Base-by-base conservation (phyloP, 2,329 filamentous ascomycete species). In the Cordyceps farinosa region DNA sequence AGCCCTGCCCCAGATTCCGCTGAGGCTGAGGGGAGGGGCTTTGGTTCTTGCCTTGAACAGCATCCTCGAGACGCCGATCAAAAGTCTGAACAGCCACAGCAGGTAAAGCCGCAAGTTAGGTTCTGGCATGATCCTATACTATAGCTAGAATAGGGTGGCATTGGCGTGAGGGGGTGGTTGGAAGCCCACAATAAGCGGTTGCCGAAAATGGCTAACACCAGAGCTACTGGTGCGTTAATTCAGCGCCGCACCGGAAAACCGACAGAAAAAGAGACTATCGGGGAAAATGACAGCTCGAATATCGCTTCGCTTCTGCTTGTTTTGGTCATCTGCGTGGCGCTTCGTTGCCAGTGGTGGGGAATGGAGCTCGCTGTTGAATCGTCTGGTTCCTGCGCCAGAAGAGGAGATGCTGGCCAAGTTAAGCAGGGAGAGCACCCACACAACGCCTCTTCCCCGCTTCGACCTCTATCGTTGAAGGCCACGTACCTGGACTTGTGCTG, bases 361-460 rank as follows among this genome's bases (percentile, higher is more conserved):
- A 30, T 32, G 30, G n/a, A 11, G 44, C 22, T 22, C 22, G 22
- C 22, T 36, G 42, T 36, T 27, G 55, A 29, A 47, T 15, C 30
- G 55, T 17, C 45, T 42, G 50, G 52, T 62, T 44, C 60, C 60
- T 63, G 61, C 53, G 44, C 51, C 52, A 42, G 32, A 27, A 29
- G 36, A 22, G 34, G 38, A 17, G 30, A 45, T 38, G 59, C 59
- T 47, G n/a, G 42, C 52, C 61, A 63, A 63, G 53, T 63, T 63
- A 63, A 51, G 61, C 61, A 57, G 61, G 61, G 61, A 63, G 52
- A 61, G 56, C 32, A 58, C 55, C 7, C 27, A 38, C 29, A 44
- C 29, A 59, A 59, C 8, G 56, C 58, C 38, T 61, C 48, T 44
- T 44, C 48, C 38, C 48, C 48, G 48, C 38, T 36, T 29, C 44